Conservation (phyloP, 129 eudicot species). For the Calendula officinalis region DNA sequence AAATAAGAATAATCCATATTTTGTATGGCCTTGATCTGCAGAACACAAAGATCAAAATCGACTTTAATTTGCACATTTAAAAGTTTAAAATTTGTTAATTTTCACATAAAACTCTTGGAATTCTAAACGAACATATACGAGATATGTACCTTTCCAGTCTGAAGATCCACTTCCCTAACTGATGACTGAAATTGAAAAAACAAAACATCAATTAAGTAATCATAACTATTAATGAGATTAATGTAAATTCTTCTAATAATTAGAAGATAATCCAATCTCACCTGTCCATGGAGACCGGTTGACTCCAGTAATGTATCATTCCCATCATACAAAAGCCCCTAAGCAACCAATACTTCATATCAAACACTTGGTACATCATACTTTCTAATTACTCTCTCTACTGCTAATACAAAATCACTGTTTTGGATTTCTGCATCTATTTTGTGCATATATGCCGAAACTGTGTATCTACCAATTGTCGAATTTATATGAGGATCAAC, state of each 20-base stretch:
- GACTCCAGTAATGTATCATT: constrained; percentile 71
- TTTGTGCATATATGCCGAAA: neutral
- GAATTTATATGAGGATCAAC: too few relatives aligned
- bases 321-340: constrained; percentile 86
- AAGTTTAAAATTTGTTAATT: neutral
- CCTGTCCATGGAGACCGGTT: constrained; percentile 70
- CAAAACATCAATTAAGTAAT: constrained; percentile 3
- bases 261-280: constrained; percentile 26
- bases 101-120: neutral
- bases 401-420: neutral
- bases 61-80: constrained; percentile 2
- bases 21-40: constrained; percentile 33
- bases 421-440: neutral
- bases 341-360: neutral
- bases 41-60: constrained; percentile 7
- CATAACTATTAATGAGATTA: neutral
- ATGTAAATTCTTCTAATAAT: neutral
- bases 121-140: neutral
- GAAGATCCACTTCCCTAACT: constrained; percentile 66
- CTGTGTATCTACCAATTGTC: too few relatives aligned
- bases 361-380: neutral
- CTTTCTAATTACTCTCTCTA: neutral
- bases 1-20: constrained; percentile 47
- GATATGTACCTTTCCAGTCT: constrained; percentile 60
- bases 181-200: constrained; percentile 59